A percentile compares a stretch with the other conserved stretches of the same genome.
These are phyloP conservation scores for Pseudogymnoascus destructans DNA, from an alignment of 2,329 filamentous ascomycete species.

Conservation along the genomic window DNA sequence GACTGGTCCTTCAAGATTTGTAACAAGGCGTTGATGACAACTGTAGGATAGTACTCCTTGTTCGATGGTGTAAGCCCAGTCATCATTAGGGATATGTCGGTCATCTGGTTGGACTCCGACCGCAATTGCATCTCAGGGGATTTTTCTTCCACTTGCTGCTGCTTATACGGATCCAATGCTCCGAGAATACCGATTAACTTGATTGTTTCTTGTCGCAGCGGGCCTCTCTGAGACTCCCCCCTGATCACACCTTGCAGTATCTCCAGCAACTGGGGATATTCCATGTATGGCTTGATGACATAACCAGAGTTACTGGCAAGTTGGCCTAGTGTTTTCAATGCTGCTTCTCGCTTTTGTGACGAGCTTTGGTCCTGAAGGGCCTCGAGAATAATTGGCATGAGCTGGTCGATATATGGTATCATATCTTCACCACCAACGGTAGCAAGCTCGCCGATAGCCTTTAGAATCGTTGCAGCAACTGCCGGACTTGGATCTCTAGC, in stretches of 20 bases:
- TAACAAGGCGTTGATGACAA: conserved; percentile 91
- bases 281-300: conserved; percentile 89
- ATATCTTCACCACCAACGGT: conserved; percentile 91
- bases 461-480: conserved; percentile 88
- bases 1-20: conserved; percentile 86
- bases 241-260: conserved; percentile 90
- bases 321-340: conserved; percentile 79
- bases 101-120: conserved; percentile 52
- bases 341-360: conserved; percentile 77
- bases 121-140: conserved; percentile 67
- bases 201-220: conserved; percentile 83
- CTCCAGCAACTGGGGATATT: conserved; percentile 86
- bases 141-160: conserved; percentile 85
- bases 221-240: conserved; percentile 70
- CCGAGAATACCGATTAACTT: conserved; percentile 93
- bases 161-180: conserved; percentile 89
- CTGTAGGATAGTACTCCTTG: conserved; percentile 96
- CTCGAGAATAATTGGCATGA: conserved; percentile 93
- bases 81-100: conserved; percentile 97
- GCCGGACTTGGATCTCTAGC: conserved; percentile 72
- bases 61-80: conserved; percentile 89
- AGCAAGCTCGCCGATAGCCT: conserved; percentile 86
- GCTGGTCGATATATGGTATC: conserved; percentile 74
- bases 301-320: conserved; percentile 94
- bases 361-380: conserved; percentile 91